Evolutionary conservation across 306 rosid species (phyloP).

Genomic region (apple (Malus domestica)): DNA sequence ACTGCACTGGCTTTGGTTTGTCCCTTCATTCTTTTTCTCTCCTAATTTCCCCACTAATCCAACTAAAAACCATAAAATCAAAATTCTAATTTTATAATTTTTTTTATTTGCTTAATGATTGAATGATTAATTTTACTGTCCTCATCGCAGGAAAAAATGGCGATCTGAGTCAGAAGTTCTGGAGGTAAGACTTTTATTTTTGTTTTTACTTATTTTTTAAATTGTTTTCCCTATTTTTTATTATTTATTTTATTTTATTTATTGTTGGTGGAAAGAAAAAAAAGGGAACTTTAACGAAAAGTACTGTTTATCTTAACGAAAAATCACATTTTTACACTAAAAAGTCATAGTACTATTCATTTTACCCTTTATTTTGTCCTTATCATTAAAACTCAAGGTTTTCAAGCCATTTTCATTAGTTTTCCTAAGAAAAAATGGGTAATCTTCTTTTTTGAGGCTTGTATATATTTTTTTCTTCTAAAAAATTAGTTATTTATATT

Average conservation of each 20-base stretch:
- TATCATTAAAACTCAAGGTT: no score
- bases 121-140: background rate
- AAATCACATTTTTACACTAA: no score
- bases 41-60: background rate
- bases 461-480: background rate
- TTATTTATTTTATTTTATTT: background rate
- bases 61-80: background rate
- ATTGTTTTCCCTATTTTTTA: no score
- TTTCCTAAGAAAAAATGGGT: background rate
- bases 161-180: conserved; percentile 75
- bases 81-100: background rate
- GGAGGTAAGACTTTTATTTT: conserved; percentile 48
- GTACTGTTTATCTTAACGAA: no score
- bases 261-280: background rate
- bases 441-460: background rate
- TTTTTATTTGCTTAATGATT: background rate
- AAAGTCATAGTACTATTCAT: no score
- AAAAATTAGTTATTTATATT: background rate
- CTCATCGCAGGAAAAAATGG: conserved; percentile 59
- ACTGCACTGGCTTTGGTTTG: conserved; percentile 93
- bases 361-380: no score
- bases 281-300: no score
- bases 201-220: no score
- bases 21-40: background rate
- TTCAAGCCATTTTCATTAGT: no score